Base-by-base conservation (phyloP, 129 eudicot genomes). In the Pittosporum tobira region DNA sequence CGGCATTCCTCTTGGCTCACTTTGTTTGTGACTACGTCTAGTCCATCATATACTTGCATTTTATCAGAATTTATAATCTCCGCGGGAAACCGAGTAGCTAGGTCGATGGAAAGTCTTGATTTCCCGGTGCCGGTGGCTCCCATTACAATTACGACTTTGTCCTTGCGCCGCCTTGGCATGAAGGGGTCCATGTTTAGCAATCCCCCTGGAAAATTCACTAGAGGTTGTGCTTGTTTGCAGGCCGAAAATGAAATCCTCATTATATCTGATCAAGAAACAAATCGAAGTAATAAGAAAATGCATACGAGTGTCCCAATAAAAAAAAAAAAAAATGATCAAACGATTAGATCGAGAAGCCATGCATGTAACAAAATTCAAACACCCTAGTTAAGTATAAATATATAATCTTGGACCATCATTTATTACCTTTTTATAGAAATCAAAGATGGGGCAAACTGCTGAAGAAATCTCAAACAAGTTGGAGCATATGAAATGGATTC, bases 61-160 rank as follows among this genome's bases (percentile, higher is more conserved):
- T 84, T 84, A 23, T 84, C 94, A 0, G 75, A 76, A 15, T 84
- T 84, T 0, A 84, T 59, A 3, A 84, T 62, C 57, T 84, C 94
- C 1, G 94, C 84, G 0, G 76, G 72, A 46, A 80, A 76, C 4
- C 68, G 72, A 8, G 62, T 80, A 16, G 94, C 87, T 2, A 84
- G 52, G 42, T 84, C 84, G 7, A 84, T 84, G 0, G 94, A 74
- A 23, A 84, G 84, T 22, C 79, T 71, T 5, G 94, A 80, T 62
- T 84, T 84, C 54, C 94, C 94, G 1, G 94, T 79, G 9, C 94
- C 87, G 5, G 87, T 84, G 7, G 87, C 81, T 15, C 94, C 94
- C 79, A 84, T 77, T 1, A 84, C 73, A 11, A 84, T 56, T 9
- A 84, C 81, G 51, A 84, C 81, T 34, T 72, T 71, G 48, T 69